Percentiles rank a stretch among this genome's conserved stretches.
Conservation (phyloP, 2,329 filamentous ascomycete genomes). For the Sarocladiaceae sp. region DNA sequence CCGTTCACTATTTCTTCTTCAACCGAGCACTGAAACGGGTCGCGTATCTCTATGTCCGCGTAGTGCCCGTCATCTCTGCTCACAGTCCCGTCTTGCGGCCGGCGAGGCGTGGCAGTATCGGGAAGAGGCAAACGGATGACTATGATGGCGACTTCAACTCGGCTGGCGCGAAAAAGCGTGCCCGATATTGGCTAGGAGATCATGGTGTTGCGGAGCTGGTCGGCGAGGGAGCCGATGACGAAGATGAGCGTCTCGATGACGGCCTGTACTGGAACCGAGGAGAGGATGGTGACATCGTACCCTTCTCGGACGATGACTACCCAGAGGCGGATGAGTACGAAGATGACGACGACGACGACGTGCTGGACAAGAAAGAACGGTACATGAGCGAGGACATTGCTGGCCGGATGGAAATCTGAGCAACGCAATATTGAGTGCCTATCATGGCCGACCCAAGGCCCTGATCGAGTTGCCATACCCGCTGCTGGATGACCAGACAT, state of each 20-base stretch:
- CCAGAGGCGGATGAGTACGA: conserved; percentile 31
- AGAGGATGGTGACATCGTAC: conserved; percentile 50
- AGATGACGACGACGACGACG: conserved; percentile 34
- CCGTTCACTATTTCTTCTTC: conserved; percentile 95
- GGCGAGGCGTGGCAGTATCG: conserved; percentile 16
- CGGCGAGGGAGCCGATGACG: conserved; percentile 34
- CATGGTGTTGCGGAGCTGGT: conserved; percentile 36
- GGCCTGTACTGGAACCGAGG: conserved; percentile 52
- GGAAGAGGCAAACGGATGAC: conserved; percentile 9
- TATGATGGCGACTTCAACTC: conserved; percentile 23
- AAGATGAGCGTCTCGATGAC: conserved; percentile 47
- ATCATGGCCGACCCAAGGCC: no score
- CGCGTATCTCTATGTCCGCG: conserved; percentile 86
- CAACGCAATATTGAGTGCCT: no score
- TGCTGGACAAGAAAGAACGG: conserved; percentile 31
- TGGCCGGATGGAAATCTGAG: conserved; percentile 53
- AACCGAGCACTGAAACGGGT: conserved; percentile 89
- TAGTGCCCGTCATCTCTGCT: conserved; percentile 68
- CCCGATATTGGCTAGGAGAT: conserved; percentile 82
- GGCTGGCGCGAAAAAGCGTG: conserved; percentile 56
- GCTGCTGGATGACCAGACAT: no score
- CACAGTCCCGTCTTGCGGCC: conserved; percentile 47
- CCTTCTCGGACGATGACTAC: conserved; percentile 43
- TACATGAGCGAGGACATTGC: conserved; percentile 59
- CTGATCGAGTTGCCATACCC: no score